Evolutionary conservation across 225 moss, liverwort and hornwort species (phyloP), one percentile per base, ranked within the genome.

Genomic region (Bryum argenteum): DNA sequence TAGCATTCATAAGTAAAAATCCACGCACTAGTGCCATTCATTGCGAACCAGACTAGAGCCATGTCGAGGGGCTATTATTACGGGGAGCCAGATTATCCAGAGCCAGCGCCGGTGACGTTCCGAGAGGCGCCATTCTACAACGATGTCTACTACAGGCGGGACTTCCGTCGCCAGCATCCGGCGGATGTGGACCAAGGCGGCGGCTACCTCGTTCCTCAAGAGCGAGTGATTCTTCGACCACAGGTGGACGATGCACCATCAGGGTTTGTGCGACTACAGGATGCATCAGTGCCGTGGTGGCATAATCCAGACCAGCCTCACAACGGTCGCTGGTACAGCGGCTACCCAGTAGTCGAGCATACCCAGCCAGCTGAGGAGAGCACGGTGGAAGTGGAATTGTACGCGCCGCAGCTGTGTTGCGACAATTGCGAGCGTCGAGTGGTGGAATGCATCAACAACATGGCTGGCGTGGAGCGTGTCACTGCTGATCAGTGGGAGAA

Each of bases 391-490:
- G 50, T 85, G 13, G 67, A 82, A 17, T 26, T 82, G 11, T 64
- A 57, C 26, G 70, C 26, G 45, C 76, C 85, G 21, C 75, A 75
- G 60, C 72, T 85, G n/a, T 77, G 73, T 23, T 79, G 82, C 70
- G 73, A 85, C 8, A 40, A 19, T 0, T 66, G 79, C 63, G 26
- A 73, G 73, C 19, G 73, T 48, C 52, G 20, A 51, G 82, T 82
- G 19, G 54, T 39, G 22, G 41, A 65, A 0, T 22, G 11, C 54
- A 39, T 85, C 67, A 13, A 10, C 13, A 3, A 18, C 16, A 54
- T 9, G 13, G 9, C 39, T 14, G 82, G 78, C 33, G 74, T 78
- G 54, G n/a, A 50, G 22, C 11, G 42, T 2, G 82, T 78, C 4
- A 16, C 6, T 8, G n/a, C 72, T 0, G 75, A 78, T 72, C 83